phyloP scores from a whole-genome alignment of 2,329 filamentous ascomycete species.

The Fusarium chaquense region DNA sequence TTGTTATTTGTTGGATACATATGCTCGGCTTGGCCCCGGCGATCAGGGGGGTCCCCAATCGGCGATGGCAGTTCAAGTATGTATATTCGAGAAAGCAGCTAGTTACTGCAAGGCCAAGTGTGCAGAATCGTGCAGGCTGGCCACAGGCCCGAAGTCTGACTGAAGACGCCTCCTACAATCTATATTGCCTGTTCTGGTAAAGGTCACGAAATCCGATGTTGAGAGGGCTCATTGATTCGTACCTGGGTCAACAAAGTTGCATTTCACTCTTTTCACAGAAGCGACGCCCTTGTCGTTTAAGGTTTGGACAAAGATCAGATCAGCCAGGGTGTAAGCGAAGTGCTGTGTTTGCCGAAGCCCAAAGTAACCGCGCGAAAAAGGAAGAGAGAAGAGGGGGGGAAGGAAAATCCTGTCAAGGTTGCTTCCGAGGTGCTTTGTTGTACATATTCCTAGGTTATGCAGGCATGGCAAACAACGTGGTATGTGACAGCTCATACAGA shows the following conservation, averaged over 20 bases:
- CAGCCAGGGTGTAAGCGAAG: slow-evolving; percentile 35
- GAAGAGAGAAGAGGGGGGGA: background rate
- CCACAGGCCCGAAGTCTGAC: slow-evolving; percentile 3
- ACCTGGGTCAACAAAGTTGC: background rate
- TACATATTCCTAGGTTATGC: background rate
- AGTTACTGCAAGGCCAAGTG: slow-evolving; percentile 31
- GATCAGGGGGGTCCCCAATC: slow-evolving; percentile 36
- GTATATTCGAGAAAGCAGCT: slow-evolving; percentile 23
- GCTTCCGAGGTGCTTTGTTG: background rate
- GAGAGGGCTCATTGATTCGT: background rate
- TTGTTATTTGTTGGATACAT: slow-evolving; percentile 12
- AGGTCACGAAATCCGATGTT: slow-evolving; percentile 13
- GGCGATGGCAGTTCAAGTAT: slow-evolving; percentile 20
- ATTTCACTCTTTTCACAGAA: slow-evolving; percentile 11
- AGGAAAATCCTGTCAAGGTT: slow-evolving; percentile 3
- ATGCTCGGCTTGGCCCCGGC: slow-evolving; percentile 33
- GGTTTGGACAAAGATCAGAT: slow-evolving; percentile 41
- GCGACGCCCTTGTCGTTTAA: slow-evolving; percentile 30
- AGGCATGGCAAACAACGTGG: background rate
- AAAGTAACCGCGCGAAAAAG: slow-evolving; percentile 1
- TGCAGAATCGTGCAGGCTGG: slow-evolving; percentile 8
- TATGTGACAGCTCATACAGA: slow-evolving; percentile 31
- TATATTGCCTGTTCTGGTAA: slow-evolving; percentile 6
- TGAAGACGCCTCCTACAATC: background rate
- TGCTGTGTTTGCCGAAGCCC: slow-evolving; percentile 30